Evolutionary conservation across 441 rosid genomes (phyloP).

Genomic region (Eruca vesicaria): DNA sequence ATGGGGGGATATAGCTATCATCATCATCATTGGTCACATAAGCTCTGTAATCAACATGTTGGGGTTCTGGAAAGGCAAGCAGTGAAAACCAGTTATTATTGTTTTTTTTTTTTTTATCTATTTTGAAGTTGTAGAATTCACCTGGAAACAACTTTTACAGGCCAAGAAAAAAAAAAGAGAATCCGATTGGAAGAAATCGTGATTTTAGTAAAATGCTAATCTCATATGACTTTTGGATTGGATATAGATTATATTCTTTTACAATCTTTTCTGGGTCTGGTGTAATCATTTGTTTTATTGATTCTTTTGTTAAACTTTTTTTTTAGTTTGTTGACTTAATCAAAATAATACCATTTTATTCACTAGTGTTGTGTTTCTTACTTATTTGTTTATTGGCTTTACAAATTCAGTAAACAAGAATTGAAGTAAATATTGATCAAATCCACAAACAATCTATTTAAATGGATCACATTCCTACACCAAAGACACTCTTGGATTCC

Average conservation of each 20-base stretch:
- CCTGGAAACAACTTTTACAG: constrained; percentile 22
- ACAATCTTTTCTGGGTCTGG: constrained; percentile 21
- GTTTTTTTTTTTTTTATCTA: neutral
- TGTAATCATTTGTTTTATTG: constrained; percentile 35
- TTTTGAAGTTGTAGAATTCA: constrained; percentile 23
- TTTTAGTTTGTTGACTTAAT: constrained; percentile 14
- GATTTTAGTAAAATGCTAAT: constrained; percentile 34
- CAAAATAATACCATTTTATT: constrained; percentile 15
- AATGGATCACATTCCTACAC: too few relatives aligned
- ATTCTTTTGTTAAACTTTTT: constrained; percentile 30
- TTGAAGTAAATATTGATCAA: neutral
- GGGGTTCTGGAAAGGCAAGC: neutral
- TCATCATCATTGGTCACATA: constrained; percentile 7
- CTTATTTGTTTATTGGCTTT: neutral
- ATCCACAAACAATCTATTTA: neutral
- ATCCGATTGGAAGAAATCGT: constrained; percentile 38
- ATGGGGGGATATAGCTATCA: constrained; percentile 29
- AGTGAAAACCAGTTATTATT: neutral
- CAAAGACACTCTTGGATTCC: too few relatives aligned
- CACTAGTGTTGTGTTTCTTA: neutral
- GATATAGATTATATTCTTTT: constrained; percentile 28
- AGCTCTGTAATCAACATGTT: constrained; percentile 20
- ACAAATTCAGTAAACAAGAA: neutral
- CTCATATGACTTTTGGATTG: constrained; percentile 28
- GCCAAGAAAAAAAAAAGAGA: constrained; percentile 13